A percentile compares a stretch with the other conserved stretches of the same genome.
These are phyloP conservation scores for Triticum turgidum DNA, from an alignment of 176 grass and related monocot species.

Conservation along the genomic window DNA sequence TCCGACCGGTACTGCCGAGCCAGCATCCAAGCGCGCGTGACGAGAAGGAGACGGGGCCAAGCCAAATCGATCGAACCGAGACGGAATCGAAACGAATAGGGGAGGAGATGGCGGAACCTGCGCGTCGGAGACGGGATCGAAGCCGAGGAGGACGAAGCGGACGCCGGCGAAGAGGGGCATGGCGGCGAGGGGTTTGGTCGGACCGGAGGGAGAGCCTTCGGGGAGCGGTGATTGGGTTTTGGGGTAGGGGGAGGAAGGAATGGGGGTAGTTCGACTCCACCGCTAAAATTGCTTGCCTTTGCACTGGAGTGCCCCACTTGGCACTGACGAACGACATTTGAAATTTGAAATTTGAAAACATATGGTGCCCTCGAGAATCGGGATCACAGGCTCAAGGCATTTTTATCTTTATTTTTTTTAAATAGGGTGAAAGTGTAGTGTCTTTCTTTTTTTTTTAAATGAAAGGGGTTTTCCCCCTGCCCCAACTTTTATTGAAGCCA, in stretches of 20 bases:
- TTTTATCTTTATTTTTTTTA: too few relatives aligned
- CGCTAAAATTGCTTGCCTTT: not conserved
- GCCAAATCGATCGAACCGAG: not conserved
- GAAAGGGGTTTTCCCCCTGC: too few relatives aligned
- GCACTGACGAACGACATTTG: not conserved
- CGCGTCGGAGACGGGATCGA: constrained; percentile 65
- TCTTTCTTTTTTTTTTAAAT: too few relatives aligned
- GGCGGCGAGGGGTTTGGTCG: not conserved
- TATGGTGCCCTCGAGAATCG: too few relatives aligned
- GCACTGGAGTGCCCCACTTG: not conserved
- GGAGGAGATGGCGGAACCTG: constrained; percentile 34
- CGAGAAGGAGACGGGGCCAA: not conserved
- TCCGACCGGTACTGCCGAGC: constrained; percentile 57
- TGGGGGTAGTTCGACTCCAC: not conserved
- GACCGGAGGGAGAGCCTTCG: not conserved
- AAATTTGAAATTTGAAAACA: not conserved
- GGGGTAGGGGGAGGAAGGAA: not conserved
- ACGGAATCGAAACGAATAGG: not conserved
- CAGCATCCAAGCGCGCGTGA: not conserved
- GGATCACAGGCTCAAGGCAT: too few relatives aligned
- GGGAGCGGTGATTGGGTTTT: not conserved
- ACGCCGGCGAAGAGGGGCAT: constrained; percentile 62
- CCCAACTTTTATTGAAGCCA: too few relatives aligned
- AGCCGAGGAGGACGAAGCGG: constrained; percentile 80
- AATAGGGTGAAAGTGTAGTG: too few relatives aligned